Percentiles rank a stretch among this genome's conserved stretches.
Evolutionary conservation across 345 rosid genomes (phyloP).

Genomic region (Microcos paniculata): DNA sequence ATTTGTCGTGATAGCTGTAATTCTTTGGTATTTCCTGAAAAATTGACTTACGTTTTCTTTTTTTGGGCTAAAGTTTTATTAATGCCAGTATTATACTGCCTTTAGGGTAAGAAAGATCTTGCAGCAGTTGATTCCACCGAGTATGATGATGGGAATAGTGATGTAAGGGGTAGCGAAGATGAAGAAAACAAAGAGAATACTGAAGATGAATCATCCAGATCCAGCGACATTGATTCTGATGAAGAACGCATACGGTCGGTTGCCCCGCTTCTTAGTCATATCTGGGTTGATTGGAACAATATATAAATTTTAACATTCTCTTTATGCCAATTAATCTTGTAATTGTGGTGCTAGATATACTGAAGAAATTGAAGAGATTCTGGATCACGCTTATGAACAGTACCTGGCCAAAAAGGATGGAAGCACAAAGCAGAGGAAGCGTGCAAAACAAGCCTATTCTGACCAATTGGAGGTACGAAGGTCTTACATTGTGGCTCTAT

Average conservation of each 20-base stretch:
- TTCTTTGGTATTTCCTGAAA: neutral
- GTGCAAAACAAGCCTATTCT: conserved; percentile 66
- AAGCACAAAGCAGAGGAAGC: conserved; percentile 75
- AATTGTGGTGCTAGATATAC: conserved; percentile 55
- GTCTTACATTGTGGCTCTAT: neutral
- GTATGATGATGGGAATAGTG: conserved; percentile 45
- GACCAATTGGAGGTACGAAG: conserved; percentile 62
- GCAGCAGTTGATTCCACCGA: conserved; percentile 69
- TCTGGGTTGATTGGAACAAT: conserved; percentile 2
- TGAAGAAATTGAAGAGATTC: conserved; percentile 70
- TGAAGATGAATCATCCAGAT: conserved; percentile 46
- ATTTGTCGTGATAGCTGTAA: neutral
- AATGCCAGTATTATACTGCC: neutral
- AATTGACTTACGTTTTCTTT: neutral
- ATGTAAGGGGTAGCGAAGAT: conserved; percentile 45
- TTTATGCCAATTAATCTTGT: conserved; percentile 3
- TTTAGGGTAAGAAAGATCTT: conserved; percentile 84
- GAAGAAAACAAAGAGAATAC: conserved; percentile 40
- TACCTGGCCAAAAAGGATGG: conserved; percentile 67
- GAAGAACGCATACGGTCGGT: conserved; percentile 70
- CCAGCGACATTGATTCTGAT: conserved; percentile 77
- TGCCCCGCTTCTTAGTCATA: neutral
- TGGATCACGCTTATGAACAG: conserved; percentile 76
- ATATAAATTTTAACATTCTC: conserved; percentile 3
- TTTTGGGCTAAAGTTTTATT: neutral